Base-by-base conservation (phyloP, 257 asterid genomes). In the Verbena officinalis region DNA sequence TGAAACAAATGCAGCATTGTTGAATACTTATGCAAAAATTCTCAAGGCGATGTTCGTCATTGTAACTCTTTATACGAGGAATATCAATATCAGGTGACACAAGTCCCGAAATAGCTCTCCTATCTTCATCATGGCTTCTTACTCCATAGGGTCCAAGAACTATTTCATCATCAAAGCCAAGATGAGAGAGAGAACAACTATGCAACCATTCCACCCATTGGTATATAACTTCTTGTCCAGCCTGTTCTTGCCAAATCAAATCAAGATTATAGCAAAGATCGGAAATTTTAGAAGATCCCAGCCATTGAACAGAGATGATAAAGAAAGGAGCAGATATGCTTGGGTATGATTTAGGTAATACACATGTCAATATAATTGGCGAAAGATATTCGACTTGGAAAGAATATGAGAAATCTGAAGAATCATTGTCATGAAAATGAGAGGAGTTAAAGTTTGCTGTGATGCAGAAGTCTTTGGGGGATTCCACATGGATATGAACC, bases 181-280 rank as follows among this genome's bases (percentile, higher is more conserved):
- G 85, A 83, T 77, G 75, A 55, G 90, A 71, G 79, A 93, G 91
- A 38, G 92, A 71, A 73, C 72, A 85, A 63, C 80, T 44, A 0
- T 76, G 95, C 68, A 93, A 55, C 96, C 96, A 90, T 54, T 87
- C 95, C 56, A 84, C 84, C 99, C 97, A 93, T 65, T 81, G 87
- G 76, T 93, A 90, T 61, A 93, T 68, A 74, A 93, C 85, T 73
- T 93, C 97, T 68, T 85, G 91, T 55, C 91, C 92, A 20, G 75
- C 73, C 72, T 82, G 94, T 40, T 90, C 86, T 57, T 80, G 66
- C 96, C 97, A 90, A 69, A 90, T 83, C 9, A 83, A 80, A 77
- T 93, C 95, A 38, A 93, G 95, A 83, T 76, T 76, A 59, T 49
- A 39, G 75, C 97, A 93, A 40, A 93, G 77, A 68, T 77, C 66